phyloP scores from a whole-genome alignment of 495 filamentous ascomycete species.

The Xylaria curta region DNA sequence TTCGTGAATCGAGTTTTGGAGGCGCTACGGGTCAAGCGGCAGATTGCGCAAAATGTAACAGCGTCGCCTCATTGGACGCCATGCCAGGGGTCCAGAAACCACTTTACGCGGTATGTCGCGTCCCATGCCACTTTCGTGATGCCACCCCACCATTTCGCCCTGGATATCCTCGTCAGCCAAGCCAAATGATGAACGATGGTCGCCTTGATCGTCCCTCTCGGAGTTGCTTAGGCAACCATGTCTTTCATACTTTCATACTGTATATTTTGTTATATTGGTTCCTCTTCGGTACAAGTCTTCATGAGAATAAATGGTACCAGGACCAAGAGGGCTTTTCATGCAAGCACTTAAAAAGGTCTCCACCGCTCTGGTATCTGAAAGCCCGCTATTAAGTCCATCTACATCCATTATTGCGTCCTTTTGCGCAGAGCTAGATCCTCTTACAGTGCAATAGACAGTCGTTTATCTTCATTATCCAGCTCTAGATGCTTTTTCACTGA shows the following conservation, averaged over 20 bases:
- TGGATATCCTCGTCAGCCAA: conserved; percentile 35
- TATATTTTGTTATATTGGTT: conserved; percentile 31
- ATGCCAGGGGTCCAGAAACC: conserved; percentile 38
- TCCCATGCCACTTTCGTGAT: conserved; percentile 40
- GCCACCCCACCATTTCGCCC: conserved; percentile 36
- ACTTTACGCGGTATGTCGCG: conserved; percentile 46
- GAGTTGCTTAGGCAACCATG: conserved; percentile 45
- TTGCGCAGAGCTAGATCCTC: conserved; percentile 31
- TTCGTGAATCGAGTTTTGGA: neutral
- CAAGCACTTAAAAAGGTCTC: conserved; percentile 44
- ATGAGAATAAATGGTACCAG: conserved; percentile 21
- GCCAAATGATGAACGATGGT: conserved; percentile 30
- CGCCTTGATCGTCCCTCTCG: conserved; percentile 31
- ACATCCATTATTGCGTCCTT: conserved; percentile 31
- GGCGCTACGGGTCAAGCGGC: neutral
- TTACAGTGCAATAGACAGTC: conserved; percentile 28
- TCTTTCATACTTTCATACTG: conserved; percentile 28
- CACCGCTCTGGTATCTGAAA: conserved; percentile 30
- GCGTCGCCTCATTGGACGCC: conserved; percentile 23
- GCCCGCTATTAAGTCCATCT: conserved; percentile 22
- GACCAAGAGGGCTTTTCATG: conserved; percentile 41
- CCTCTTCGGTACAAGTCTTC: conserved; percentile 1
- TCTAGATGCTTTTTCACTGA: conserved; percentile 29
- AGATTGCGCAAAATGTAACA: conserved; percentile 21
- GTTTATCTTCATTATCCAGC: conserved; percentile 36